Base-by-base conservation (phyloP, 2,329 filamentous ascomycete genomes). In the Microcera coccophila region DNA sequence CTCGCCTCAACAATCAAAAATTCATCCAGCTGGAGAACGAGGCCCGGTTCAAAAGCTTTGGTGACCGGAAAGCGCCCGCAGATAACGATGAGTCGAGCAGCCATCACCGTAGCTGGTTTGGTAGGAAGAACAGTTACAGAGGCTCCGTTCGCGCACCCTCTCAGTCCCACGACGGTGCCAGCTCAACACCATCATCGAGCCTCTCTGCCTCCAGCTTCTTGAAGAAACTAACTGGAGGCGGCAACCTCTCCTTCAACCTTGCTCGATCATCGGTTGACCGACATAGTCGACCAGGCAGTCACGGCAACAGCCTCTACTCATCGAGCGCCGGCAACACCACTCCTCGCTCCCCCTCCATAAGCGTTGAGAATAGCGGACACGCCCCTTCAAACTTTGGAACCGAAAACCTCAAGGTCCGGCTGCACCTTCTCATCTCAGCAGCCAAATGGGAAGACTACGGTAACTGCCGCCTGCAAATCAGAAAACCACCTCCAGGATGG, bases 371-470 rank as follows among this genome's bases (percentile, higher is more conserved):
- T 55, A 69, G 67, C 48, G 70, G 70, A 5, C 74, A 74, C 35
- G 69, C 71, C 41, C 74, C 81, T 16, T 65, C 83, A 17, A 85
- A 84, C 41, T 82, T 88, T 44, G 84, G 84, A 41, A 51, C 52
- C 5, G 66, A 67, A 18, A 90, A 93, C 57, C 81, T 91, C 39
- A 90, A 90, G 55, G 87, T 96, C 54, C 78, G 90, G 26, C 78
- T 97, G 11, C 95, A 97, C 63, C 74, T 87, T 37, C 82, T 91
- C 38, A 84, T 90, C 46, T 73, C 79, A 2, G 73, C 80, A 11
- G 81, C 81, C 38, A 91, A 91, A 62, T 98, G 93, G 93, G 83
- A 89, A 48, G 90, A 97, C 62, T 82, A 90, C 70, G 91, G 93
- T 51, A 83, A 87, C 54, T 94, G 90, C 47, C 76, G 82, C 28